A percentile compares a stretch with the other conserved stretches of the same genome.
Conservation (phyloP, 805 yeast species). For the Candida andamanensis region DNA sequence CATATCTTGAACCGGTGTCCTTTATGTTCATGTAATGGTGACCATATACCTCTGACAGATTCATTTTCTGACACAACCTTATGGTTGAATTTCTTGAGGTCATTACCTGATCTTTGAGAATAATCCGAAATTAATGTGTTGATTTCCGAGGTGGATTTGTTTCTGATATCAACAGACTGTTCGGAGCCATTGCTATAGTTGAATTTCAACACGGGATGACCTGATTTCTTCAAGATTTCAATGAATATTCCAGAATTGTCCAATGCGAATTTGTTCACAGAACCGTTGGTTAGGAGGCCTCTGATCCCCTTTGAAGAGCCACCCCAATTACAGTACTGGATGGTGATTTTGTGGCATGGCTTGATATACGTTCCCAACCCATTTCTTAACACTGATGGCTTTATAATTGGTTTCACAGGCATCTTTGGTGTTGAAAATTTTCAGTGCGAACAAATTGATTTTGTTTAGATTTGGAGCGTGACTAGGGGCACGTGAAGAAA, state of each 20-base stretch:
- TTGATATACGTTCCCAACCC: conserved; percentile 70
- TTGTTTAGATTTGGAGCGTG: too few relatives aligned
- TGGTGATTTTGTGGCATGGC: conserved; percentile 69
- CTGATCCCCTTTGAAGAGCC: conserved; percentile 87
- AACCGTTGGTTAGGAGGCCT: conserved; percentile 51
- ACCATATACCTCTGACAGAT: conserved; percentile 95
- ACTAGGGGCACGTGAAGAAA: too few relatives aligned
- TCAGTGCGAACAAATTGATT: too few relatives aligned
- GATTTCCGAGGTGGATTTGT: conserved; percentile 58
- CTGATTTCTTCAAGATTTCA: conserved; percentile 61
- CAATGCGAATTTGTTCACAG: conserved; percentile 53
- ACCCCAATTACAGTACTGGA: conserved; percentile 92
- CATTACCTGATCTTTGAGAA: conserved; percentile 67
- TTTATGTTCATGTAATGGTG: conserved; percentile 75
- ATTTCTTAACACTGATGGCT: conserved; percentile 59
- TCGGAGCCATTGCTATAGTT: conserved; percentile 29
- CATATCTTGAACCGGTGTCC: conserved; percentile 36
- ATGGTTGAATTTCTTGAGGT: conserved; percentile 59
- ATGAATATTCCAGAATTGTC: conserved; percentile 66
- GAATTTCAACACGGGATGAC: conserved; percentile 69
- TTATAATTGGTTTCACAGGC: conserved; percentile 59
- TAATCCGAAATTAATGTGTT: conserved; percentile 59
- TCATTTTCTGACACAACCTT: conserved; percentile 72
- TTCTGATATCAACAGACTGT: conserved; percentile 65
- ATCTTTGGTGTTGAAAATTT: too few relatives aligned